These are phyloP conservation scores for Oxalis stricta DNA, from an alignment of 441 rosid genomes.

Conservation along the genomic window DNA sequence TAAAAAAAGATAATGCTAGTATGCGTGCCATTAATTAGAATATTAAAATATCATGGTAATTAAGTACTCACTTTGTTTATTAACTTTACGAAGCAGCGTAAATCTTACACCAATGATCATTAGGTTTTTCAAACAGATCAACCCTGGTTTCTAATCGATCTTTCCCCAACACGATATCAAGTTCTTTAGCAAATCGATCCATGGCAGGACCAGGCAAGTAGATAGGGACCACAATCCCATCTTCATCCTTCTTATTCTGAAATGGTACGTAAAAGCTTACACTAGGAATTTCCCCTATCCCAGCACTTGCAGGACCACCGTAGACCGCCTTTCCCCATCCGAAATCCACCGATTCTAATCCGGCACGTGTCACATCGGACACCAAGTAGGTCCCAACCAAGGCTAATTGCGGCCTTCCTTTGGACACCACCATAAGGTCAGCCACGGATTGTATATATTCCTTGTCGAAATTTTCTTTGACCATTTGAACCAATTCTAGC, in stretches of 20 bases:
- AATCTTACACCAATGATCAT: too few species aligned
- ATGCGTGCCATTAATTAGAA: too few species aligned
- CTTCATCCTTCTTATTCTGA: slow-evolving; percentile 21
- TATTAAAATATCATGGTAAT: too few species aligned
- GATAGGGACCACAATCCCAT: slow-evolving; percentile 22
- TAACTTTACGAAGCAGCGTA: too few species aligned
- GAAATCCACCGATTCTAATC: slow-evolving; percentile 24
- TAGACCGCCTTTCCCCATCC: slow-evolving; percentile 31
- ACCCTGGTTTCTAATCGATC: not conserved
- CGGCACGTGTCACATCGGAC: slow-evolving; percentile 13
- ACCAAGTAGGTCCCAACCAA: slow-evolving; percentile 9
- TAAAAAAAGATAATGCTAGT: too few species aligned
- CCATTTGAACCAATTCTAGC: slow-evolving; percentile 18
- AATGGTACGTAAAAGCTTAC: slow-evolving; percentile 12
- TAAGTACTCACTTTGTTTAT: too few species aligned
- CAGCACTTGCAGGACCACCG: slow-evolving; percentile 23
- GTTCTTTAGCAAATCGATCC: slow-evolving; percentile 25
- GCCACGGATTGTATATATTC: slow-evolving; percentile 27
- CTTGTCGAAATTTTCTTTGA: slow-evolving; percentile 6
- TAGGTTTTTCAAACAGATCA: not conserved
- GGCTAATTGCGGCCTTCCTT: slow-evolving; percentile 13
- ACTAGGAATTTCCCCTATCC: slow-evolving; percentile 14
- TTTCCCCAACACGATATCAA: slow-evolving; percentile 3
- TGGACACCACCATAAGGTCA: slow-evolving; percentile 19
- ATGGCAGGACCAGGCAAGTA: slow-evolving; percentile 29